Evolutionary conservation across 495 filamentous ascomycete genomes (phyloP), one percentile per base, ranked within the genome.

Genomic region (Talaromyces ruber): DNA sequence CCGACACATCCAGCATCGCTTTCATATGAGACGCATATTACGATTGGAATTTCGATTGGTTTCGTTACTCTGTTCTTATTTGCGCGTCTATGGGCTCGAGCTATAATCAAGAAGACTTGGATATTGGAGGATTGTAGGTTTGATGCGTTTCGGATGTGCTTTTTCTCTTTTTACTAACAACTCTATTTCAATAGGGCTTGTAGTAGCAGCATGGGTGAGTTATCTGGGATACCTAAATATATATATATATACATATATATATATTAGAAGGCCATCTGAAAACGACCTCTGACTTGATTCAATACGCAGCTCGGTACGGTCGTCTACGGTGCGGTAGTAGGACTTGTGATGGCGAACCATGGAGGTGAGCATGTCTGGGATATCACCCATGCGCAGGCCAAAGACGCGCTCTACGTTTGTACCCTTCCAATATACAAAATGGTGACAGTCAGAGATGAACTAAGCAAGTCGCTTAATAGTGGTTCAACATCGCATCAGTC

Each of bases 331-430:
- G 55, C 57, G 18, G 50, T 62, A 21, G 52, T 54, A 9, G n/a
- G 14, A n/a, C 43, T 66, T 28, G 62, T 57, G 16, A 70, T 68
- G 65, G 53, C 60, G 11, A 64, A 68, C 34, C 18, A 75, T 59
- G 71, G 72, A 1, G 74, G 71, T 12, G 55, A 63, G 45, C 72
- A 76, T 51, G 71, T 25, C 22, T 74, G 70, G 71, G 71, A 76
- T 54, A 67, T 76, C 18, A 68, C 67, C 2, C 30, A 24, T 14
- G 45, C 58, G n/a, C 54, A 73, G 30, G 58, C 45, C 5, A 55
- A 60, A 26, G 47, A 67, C 55, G 67, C 67, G 12, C 63, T 64
- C 18, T 70, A 70, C 53, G 68, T 69, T 43, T 3, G 67, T 59
- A 50, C n/a, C 8, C 6, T 6, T 0, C 43, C 43, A 57, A 18